A percentile compares a stretch with the other conserved stretches of the same genome.
Conservation (phyloP, 495 filamentous ascomycete species). For the Aspergillus bertholletiae region DNA sequence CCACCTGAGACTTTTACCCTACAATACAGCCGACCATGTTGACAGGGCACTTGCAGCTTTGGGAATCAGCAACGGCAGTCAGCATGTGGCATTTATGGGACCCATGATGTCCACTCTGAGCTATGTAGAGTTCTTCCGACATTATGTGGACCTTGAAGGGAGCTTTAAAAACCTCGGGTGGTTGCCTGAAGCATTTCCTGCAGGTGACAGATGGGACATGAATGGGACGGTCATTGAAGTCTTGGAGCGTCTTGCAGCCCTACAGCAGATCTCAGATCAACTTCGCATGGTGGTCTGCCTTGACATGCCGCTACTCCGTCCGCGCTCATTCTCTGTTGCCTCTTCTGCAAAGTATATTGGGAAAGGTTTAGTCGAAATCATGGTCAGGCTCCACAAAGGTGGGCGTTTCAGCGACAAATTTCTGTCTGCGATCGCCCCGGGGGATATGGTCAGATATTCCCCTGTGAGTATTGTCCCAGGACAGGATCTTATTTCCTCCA, state of each 20-base stretch:
- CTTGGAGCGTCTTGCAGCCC: neutral
- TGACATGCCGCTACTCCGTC: neutral
- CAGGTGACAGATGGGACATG: neutral
- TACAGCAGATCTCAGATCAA: neutral
- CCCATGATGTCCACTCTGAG: neutral
- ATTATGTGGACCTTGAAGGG: neutral
- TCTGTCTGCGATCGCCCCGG: neutral
- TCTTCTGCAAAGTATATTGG: neutral
- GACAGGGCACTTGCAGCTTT: neutral
- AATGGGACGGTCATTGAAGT: neutral
- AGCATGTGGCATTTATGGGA: neutral
- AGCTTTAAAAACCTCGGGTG: neutral
- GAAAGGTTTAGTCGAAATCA: neutral
- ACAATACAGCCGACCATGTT: neutral
- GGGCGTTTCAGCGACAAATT: slow-evolving; percentile 1
- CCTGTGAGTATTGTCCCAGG: neutral
- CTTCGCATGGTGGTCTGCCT: neutral
- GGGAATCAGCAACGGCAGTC: neutral
- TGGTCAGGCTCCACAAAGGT: neutral
- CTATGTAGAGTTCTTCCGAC: neutral
- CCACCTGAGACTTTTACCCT: neutral
- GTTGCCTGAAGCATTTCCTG: neutral
- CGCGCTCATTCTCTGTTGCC: slow-evolving; percentile 1
- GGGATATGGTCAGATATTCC: neutral
- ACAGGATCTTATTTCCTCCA: neutral